A percentile compares a stretch with the other conserved stretches of the same genome.
phyloP scores from a whole-genome alignment of 2,329 filamentous ascomycete genomes.

The Lachnellula cervina region DNA sequence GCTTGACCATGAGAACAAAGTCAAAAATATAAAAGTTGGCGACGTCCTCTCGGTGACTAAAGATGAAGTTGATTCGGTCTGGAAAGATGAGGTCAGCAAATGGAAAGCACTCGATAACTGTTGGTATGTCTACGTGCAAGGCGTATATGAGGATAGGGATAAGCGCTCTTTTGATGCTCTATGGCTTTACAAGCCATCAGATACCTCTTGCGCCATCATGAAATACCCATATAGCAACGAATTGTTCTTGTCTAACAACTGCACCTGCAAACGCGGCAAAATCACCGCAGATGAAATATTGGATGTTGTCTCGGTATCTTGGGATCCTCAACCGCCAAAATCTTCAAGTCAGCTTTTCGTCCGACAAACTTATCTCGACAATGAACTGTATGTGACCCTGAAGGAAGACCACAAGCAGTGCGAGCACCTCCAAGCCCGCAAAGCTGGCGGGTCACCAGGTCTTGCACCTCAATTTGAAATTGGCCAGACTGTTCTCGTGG shows the following conservation, averaged over 20 bases:
- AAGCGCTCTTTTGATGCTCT: conserved; percentile 54
- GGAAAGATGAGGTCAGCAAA: conserved; percentile 47
- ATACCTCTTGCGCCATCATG: conserved; percentile 65
- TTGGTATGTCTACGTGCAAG: conserved; percentile 70
- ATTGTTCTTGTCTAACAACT: conserved; percentile 71
- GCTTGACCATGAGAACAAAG: conserved; percentile 30
- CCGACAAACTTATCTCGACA: conserved; percentile 61
- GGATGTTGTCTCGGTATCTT: conserved; percentile 53
- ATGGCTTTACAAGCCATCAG: conserved; percentile 68
- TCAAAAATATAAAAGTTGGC: conserved; percentile 46
- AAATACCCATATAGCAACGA: conserved; percentile 68
- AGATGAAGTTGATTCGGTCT: conserved; percentile 45
- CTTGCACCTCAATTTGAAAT: background rate
- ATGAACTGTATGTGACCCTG: conserved; percentile 59
- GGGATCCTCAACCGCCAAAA: conserved; percentile 44
- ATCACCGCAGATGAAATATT: conserved; percentile 53
- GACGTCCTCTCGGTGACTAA: conserved; percentile 45
- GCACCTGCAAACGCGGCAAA: conserved; percentile 52
- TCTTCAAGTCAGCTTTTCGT: conserved; percentile 54
- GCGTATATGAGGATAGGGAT: conserved; percentile 36
- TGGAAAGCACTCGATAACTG: conserved; percentile 42
- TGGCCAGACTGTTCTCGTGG: conserved; percentile 54
- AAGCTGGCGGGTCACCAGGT: background rate
- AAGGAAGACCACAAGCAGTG: conserved; percentile 52
- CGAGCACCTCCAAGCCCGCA: conserved; percentile 31